Percentiles rank a stretch among this genome's conserved stretches.
Evolutionary conservation across 345 rosid genomes (phyloP).

Genomic region (Jatropha curcas): DNA sequence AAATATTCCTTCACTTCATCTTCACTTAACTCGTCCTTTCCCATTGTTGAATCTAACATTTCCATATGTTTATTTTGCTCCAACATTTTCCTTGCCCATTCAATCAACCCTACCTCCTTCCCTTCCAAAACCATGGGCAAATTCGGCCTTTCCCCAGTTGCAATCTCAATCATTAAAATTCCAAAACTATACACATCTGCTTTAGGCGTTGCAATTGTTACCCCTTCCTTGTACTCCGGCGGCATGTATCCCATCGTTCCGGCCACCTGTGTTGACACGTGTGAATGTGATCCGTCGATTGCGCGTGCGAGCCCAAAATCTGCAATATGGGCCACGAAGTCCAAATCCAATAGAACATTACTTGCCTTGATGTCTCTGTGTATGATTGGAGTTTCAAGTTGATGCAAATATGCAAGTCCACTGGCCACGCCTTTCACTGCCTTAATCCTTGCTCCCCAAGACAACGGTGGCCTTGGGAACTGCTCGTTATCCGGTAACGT

Average conservation of each 20-base stretch:
- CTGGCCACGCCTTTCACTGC: slow-evolving; percentile 58
- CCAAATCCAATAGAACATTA: slow-evolving; percentile 60
- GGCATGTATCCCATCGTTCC: slow-evolving; percentile 99
- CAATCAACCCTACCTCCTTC: slow-evolving; percentile 48
- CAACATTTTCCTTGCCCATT: slow-evolving; percentile 55
- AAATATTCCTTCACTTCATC: slow-evolving; percentile 50
- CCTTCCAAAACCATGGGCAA: slow-evolving; percentile 39
- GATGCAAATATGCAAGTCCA: slow-evolving; percentile 72
- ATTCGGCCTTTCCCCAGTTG: slow-evolving; percentile 64
- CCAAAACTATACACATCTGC: slow-evolving; percentile 89
- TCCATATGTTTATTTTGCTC: slow-evolving; percentile 41
- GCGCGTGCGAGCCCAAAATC: slow-evolving; percentile 83
- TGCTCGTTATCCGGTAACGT: slow-evolving; percentile 9
- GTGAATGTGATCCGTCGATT: slow-evolving; percentile 51
- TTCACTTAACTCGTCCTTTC: slow-evolving; percentile 28
- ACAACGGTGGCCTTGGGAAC: slow-evolving; percentile 21
- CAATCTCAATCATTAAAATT: slow-evolving; percentile 72
- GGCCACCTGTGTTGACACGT: slow-evolving; percentile 89
- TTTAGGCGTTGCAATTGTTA: slow-evolving; percentile 54
- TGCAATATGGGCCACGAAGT: slow-evolving; percentile 67
- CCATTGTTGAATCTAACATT: slow-evolving; percentile 45
- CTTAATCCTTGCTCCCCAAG: slow-evolving; percentile 60
- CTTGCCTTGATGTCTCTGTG: slow-evolving; percentile 90
- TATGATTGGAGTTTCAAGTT: slow-evolving; percentile 61
- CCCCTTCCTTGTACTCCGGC: slow-evolving; percentile 83